Base-by-base conservation (phyloP, 768 basidiomycete species). In the Lactifluus subvellereus region DNA sequence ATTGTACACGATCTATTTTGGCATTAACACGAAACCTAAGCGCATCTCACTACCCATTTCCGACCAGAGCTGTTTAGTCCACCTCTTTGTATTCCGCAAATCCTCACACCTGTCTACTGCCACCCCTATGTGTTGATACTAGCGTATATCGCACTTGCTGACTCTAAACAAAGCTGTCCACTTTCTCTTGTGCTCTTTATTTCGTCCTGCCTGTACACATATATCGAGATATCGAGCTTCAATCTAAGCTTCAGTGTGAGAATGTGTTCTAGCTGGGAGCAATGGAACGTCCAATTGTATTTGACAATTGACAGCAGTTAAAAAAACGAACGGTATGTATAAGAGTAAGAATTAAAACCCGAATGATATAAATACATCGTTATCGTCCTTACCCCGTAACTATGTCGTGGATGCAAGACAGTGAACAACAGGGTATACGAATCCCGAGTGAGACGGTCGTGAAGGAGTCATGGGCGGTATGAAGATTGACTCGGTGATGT, bases 1-100 rank as follows among this genome's bases (percentile, higher is more conserved):
- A 59, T 59, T 66, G 65, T 64, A 66, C 53, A 64, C 35, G 40
- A 66, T 63, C 59, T 64, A 58, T 50, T 58, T 35, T 64, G 38
- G 32, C 57, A 59, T 58, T 52, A 48, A 49, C 61, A 50, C 53
- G 62, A 60, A 59, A 9, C 54, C 40, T 35, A 60, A 43, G 37
- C 13, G n/a, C 47, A 54, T 43, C 10, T 64, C 48, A 37, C 6
- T 38, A 32, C 33, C 11, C 40, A 51, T 54, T 51, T 49, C 47
- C 42, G 47, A 60, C 38, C 22, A 37, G 33, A 45, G 59, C 49
- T 50, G 53, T 43, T 47, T 16, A 35, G 40, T 52, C 51, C 51
- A 20, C 40, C 43, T n/a, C 20, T 56, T 40, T 64, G 54, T 64
- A 60, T 55, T 47, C 54, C 20, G 13, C 54, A 40, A 51, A 30